Conservation (phyloP, 306 rosid species). For the Casuarina equisetifolia region DNA sequence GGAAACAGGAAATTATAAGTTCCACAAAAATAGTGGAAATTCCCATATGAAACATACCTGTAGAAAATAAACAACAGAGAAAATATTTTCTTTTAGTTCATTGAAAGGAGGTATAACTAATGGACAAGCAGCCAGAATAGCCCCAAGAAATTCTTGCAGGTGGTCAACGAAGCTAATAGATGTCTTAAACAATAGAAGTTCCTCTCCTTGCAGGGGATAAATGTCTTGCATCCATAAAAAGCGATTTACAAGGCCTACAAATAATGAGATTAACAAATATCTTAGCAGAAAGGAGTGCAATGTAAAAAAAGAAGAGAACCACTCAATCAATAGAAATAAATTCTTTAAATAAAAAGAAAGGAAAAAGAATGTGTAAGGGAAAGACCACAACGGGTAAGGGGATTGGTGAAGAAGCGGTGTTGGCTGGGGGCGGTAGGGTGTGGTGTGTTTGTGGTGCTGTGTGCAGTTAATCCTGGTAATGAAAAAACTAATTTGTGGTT, state of each 20-base stretch:
- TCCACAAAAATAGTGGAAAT: slow-evolving; percentile 2
- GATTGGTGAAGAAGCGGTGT: too few relatives aligned
- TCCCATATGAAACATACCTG: slow-evolving; percentile 45
- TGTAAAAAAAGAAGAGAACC: neutral
- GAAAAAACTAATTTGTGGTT: slow-evolving; percentile 1
- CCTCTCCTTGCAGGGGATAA: slow-evolving; percentile 63
- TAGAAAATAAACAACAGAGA: slow-evolving; percentile 57
- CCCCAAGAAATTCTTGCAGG: slow-evolving; percentile 85
- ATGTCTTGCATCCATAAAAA: slow-evolving; percentile 84
- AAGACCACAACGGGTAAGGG: too few relatives aligned
- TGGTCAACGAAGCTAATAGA: slow-evolving; percentile 85
- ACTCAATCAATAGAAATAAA: neutral
- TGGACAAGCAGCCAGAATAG: slow-evolving; percentile 61
- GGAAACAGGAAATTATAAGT: slow-evolving; percentile 4
- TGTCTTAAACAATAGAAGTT: slow-evolving; percentile 73
- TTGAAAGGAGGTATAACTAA: slow-evolving; percentile 79
- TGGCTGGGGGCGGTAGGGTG: too few relatives aligned
- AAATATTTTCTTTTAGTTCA: slow-evolving; percentile 50
- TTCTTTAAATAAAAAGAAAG: slow-evolving; percentile 6
- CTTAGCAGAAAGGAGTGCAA: neutral
- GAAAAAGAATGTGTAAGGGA: neutral
- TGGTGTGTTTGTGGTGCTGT: too few relatives aligned
- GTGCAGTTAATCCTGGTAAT: neutral
- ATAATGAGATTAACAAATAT: neutral
- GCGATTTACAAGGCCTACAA: slow-evolving; percentile 75